Evolutionary conservation across 2,329 filamentous ascomycete species (phyloP).

Genomic region (Xylaria sp.): DNA sequence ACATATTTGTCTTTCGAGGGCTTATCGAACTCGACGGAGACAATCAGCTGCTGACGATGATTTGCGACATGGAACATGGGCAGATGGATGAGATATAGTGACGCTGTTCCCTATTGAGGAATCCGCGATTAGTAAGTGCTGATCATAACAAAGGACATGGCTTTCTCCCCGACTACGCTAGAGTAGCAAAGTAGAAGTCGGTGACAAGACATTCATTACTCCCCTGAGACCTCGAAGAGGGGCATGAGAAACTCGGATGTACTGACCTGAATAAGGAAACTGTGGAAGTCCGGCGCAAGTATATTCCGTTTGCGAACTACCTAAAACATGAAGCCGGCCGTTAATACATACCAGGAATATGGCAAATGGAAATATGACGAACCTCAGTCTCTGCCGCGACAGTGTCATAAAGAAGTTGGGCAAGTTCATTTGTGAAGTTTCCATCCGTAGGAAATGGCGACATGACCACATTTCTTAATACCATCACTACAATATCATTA

Average conservation of each 20-base stretch:
- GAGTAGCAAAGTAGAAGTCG: neutral
- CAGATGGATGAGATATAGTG: conserved; percentile 52
- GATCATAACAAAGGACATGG: neutral
- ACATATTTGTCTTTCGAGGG: conserved; percentile 41
- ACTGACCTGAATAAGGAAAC: conserved; percentile 52
- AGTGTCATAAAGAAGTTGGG: conserved; percentile 48
- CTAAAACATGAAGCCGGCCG: conserved; percentile 15
- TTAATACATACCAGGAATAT: neutral
- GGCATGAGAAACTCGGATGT: neutral
- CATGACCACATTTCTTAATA: conserved; percentile 62
- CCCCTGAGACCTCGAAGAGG: neutral
- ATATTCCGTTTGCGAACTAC: conserved; percentile 53
- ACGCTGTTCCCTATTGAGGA: conserved; percentile 44
- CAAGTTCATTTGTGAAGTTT: conserved; percentile 55
- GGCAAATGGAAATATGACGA: neutral
- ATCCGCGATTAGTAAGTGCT: neutral
- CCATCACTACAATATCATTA: conserved; percentile 48
- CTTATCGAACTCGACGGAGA: conserved; percentile 46
- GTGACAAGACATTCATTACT: neutral
- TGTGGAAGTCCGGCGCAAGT: conserved; percentile 49
- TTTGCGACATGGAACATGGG: conserved; percentile 56
- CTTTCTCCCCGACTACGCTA: neutral
- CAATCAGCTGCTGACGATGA: conserved; percentile 54
- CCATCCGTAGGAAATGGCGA: conserved; percentile 56
- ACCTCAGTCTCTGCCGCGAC: conserved; percentile 48